Evolutionary conservation across 495 filamentous ascomycete species (phyloP).

Genomic region (Choiromyces venosus): DNA sequence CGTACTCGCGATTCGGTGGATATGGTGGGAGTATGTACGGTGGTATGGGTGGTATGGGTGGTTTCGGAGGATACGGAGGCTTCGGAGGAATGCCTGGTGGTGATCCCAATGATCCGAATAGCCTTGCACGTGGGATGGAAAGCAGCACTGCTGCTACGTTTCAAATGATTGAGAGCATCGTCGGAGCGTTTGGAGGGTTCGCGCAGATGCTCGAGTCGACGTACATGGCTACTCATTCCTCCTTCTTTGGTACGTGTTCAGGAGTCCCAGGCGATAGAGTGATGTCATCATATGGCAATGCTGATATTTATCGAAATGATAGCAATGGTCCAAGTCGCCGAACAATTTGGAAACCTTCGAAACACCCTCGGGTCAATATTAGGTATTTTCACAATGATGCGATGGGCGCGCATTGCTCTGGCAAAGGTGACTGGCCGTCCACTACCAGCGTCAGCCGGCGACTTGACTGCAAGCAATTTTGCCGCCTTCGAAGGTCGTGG

Average conservation of each 20-base stretch:
- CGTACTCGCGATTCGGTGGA: conserved; percentile 52
- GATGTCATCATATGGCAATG: neutral
- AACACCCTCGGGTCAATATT: conserved; percentile 92
- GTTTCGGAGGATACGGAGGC: conserved; percentile 54
- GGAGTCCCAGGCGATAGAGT: neutral
- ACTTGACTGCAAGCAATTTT: conserved; percentile 83
- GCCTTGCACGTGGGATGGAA: conserved; percentile 80
- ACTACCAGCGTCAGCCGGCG: conserved; percentile 73
- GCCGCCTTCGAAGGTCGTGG: conserved; percentile 72
- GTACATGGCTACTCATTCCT: conserved; percentile 99
- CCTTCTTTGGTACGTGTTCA: conserved; percentile 80
- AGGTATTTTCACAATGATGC: conserved; percentile 90
- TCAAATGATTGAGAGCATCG: conserved; percentile 96
- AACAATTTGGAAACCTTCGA: conserved; percentile 88
- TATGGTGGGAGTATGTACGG: conserved; percentile 55
- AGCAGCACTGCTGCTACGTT: conserved; percentile 96
- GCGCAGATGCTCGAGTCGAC: conserved; percentile 99
- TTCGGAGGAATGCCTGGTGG: conserved; percentile 54
- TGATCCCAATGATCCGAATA: conserved; percentile 88
- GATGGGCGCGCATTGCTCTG: conserved; percentile 84
- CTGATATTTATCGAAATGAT: conserved; percentile 13
- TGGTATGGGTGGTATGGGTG: conserved; percentile 56
- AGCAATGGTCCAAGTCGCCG: conserved; percentile 98
- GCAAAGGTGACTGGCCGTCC: conserved; percentile 94
- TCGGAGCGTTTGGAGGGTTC: conserved; percentile 96